A percentile compares a stretch with the other conserved stretches of the same genome.
These are phyloP conservation scores for Symbiodinium pilosum DNA, from an alignment of 73 alveolate species.

Conservation along the genomic window DNA sequence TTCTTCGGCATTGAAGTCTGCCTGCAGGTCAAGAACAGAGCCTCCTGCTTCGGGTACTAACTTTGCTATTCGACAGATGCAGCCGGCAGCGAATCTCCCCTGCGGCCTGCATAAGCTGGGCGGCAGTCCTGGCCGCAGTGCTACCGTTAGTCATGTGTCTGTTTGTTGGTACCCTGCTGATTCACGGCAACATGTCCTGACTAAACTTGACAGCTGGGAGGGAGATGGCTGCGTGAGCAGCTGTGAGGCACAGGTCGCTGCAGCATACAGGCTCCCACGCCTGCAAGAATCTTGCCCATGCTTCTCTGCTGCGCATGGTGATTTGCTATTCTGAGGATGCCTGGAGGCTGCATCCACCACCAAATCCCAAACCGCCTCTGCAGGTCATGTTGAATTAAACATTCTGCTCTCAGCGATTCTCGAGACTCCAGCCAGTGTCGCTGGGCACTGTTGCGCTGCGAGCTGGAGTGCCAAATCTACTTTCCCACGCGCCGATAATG, in stretches of 20 bases:
- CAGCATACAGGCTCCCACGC: slow-evolving; percentile 10
- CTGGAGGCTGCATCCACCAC: slow-evolving; percentile 36
- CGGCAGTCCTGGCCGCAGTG: background rate
- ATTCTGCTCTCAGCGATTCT: too few relatives aligned
- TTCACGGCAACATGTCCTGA: background rate
- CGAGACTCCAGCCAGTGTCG: background rate
- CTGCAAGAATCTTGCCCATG: too few relatives aligned
- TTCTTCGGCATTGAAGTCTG: slow-evolving; percentile 29
- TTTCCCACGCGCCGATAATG: background rate
- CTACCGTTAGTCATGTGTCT: too few relatives aligned
- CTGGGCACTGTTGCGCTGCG: slow-evolving; percentile 34
- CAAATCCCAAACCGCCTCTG: slow-evolving; percentile 54
- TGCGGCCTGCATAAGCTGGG: background rate
- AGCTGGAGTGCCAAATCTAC: slow-evolving; percentile 40
- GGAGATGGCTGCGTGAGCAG: background rate
- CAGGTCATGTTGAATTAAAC: background rate
- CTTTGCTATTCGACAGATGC: too few relatives aligned
- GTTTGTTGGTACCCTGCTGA: too few relatives aligned
- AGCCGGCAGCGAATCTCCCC: background rate
- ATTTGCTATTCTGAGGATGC: too few relatives aligned
- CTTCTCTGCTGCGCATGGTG: too few relatives aligned
- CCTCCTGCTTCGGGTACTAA: too few relatives aligned
- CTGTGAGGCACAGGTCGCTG: slow-evolving; percentile 21
- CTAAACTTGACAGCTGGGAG: background rate
- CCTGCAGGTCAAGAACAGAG: slow-evolving; percentile 1